phyloP scores from a whole-genome alignment of 2,329 filamentous ascomycete genomes.

The Epichloe gansuensis region DNA sequence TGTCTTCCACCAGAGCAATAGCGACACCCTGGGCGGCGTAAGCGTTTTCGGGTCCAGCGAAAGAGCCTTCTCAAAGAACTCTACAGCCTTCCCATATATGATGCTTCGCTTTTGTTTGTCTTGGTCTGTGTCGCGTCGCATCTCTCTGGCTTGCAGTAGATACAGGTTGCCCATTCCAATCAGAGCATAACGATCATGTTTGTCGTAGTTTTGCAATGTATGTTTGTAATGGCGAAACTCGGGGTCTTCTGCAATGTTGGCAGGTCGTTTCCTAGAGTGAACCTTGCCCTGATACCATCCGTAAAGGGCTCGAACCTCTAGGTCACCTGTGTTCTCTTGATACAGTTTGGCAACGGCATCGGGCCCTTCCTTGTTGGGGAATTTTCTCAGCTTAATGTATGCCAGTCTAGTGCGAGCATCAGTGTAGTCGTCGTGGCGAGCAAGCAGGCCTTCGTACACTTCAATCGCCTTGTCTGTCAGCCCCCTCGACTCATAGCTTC shows the following conservation, averaged over 20 bases:
- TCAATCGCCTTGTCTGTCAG: slow-evolving; percentile 73
- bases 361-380: slow-evolving; percentile 74
- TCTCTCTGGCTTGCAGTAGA: slow-evolving; percentile 77
- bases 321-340: slow-evolving; percentile 68
- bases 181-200: slow-evolving; percentile 93
- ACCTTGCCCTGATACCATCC: slow-evolving; percentile 88
- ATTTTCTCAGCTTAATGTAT: slow-evolving; percentile 75
- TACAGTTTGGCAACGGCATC: slow-evolving; percentile 79
- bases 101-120: slow-evolving; percentile 86
- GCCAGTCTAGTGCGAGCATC: slow-evolving; percentile 82
- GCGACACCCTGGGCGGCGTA: slow-evolving; percentile 94
- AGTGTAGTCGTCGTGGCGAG: slow-evolving; percentile 81
- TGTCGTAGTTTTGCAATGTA: slow-evolving; percentile 85
- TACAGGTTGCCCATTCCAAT: slow-evolving; percentile 96
- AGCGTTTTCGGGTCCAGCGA: slow-evolving; percentile 92
- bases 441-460: slow-evolving; percentile 76
- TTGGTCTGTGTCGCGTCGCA: slow-evolving; percentile 78
- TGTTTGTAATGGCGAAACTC: slow-evolving; percentile 95
- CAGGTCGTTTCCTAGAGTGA: slow-evolving; percentile 64
- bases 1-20: slow-evolving; percentile 88
- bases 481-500: slow-evolving; percentile 80
- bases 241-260: slow-evolving; percentile 75
- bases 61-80: slow-evolving; percentile 96
- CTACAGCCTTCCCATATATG: slow-evolving; percentile 81
- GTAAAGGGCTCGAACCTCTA: slow-evolving; percentile 86